These are phyloP conservation scores for Chytriomyces confervae DNA, from an alignment of 192 early-diverging fungal species.

Conservation along the genomic window DNA sequence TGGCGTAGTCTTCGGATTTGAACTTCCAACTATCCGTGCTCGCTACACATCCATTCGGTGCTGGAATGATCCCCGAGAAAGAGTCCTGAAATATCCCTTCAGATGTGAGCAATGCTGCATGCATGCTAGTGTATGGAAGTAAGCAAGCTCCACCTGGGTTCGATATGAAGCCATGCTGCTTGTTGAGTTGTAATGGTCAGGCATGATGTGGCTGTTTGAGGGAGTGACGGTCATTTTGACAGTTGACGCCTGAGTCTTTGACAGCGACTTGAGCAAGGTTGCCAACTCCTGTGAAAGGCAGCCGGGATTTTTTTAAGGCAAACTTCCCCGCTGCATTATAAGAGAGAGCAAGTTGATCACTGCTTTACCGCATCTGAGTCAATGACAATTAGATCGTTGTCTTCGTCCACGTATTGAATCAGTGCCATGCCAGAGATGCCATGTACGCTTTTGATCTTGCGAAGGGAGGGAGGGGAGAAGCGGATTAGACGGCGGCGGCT, in stretches of 20 bases:
- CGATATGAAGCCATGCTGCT: constrained; percentile 22
- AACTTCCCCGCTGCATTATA: neutral
- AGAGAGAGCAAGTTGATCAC: neutral
- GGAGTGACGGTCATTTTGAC: constrained; percentile 5
- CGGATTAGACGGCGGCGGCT: neutral
- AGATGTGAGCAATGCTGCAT: neutral
- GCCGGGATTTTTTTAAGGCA: neutral
- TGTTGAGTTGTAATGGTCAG: constrained; percentile 12
- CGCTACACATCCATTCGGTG: neutral
- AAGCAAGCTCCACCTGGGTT: neutral
- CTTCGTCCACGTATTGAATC: constrained; percentile 23
- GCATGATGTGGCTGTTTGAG: neutral
- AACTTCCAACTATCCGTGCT: constrained; percentile 17
- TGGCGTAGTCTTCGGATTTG: neutral
- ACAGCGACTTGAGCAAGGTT: constrained; percentile 13
- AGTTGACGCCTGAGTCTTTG: neutral
- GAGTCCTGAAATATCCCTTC: constrained; percentile 12
- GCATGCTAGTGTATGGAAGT: neutral
- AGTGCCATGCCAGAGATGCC: constrained; percentile 6
- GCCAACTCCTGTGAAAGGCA: neutral
- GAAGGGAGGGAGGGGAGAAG: neutral
- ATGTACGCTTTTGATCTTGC: constrained; percentile 11
- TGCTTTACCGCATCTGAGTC: constrained; percentile 20
- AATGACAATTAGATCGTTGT: constrained; percentile 11
- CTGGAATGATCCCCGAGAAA: constrained; percentile 17